These are phyloP conservation scores for Taiwanofungus camphoratus DNA, from an alignment of 1,284 basidiomycete genomes.

Conservation along the genomic window DNA sequence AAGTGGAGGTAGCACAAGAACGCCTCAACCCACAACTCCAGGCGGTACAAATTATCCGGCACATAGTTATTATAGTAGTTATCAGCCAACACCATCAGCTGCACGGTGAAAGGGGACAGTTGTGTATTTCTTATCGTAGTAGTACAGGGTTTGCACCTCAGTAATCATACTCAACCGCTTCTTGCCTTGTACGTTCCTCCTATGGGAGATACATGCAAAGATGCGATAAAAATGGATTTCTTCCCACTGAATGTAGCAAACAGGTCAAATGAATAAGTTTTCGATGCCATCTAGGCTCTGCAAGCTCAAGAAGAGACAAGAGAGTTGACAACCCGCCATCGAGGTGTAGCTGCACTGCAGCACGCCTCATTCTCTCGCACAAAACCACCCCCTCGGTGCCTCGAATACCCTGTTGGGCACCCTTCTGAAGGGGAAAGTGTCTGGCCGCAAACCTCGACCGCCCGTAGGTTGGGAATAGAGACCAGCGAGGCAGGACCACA, in stretches of 20 bases:
- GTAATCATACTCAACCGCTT: conserved; percentile 2
- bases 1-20: conserved; percentile 16
- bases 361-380: conserved; percentile 32
- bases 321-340: conserved; percentile 32
- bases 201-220: no score
- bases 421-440: conserved; percentile 42
- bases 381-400: conserved; percentile 45
- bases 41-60: conserved; percentile 9
- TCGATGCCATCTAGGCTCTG: conserved; percentile 29
- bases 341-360: conserved; percentile 9
- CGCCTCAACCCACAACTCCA: conserved; percentile 16
- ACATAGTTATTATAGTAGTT: conserved; percentile 23
- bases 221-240: neutral
- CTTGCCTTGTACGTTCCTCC: no score
- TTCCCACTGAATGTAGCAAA: neutral
- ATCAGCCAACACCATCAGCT: conserved; percentile 16
- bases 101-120: conserved; percentile 16
- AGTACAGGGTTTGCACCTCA: conserved; percentile 5
- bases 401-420: conserved; percentile 24
- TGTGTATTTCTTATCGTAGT: conserved; percentile 14
- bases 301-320: conserved; percentile 15
- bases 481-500: conserved; percentile 27
- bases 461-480: conserved; percentile 24
- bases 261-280: conserved; percentile 8
- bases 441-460: conserved; percentile 25